Percentiles rank a stretch among this genome's conserved stretches.
phyloP scores from a whole-genome alignment of 1,284 basidiomycete genomes.

The Ganoderma sinense region DNA sequence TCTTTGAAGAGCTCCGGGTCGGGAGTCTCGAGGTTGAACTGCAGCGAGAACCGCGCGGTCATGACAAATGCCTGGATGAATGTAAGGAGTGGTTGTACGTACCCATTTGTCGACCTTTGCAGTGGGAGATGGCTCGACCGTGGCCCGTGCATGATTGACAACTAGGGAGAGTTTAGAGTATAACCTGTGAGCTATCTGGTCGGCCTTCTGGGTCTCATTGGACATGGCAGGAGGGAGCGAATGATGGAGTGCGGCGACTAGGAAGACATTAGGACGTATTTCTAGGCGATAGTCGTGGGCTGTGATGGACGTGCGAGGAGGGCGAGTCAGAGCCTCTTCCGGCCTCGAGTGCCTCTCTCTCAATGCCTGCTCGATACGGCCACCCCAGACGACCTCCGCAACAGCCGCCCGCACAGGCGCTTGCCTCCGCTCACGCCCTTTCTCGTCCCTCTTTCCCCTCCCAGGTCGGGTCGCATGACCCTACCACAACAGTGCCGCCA shows the following conservation, averaged over 20 bases:
- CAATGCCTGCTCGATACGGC: slow-evolving; percentile 18
- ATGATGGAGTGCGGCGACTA: slow-evolving; percentile 35
- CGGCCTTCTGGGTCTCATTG: slow-evolving; percentile 74
- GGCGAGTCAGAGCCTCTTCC: slow-evolving; percentile 31
- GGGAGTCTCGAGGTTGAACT: slow-evolving; percentile 85
- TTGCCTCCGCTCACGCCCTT: neutral
- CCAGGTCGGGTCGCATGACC: neutral
- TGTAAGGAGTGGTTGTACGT: slow-evolving; percentile 33
- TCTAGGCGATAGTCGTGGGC: slow-evolving; percentile 34
- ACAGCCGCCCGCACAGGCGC: slow-evolving; percentile 3
- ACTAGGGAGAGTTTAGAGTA: slow-evolving; percentile 81
- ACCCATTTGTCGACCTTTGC: slow-evolving; percentile 82
- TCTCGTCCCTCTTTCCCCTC: neutral
- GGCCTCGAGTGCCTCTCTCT: neutral
- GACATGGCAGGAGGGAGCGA: slow-evolving; percentile 45
- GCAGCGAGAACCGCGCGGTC: neutral
- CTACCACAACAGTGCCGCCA: neutral
- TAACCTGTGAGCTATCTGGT: slow-evolving; percentile 83
- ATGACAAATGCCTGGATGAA: neutral
- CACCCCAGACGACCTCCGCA: neutral
- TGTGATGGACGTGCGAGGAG: slow-evolving; percentile 36
- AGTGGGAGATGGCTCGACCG: slow-evolving; percentile 50
- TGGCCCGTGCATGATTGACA: slow-evolving; percentile 72
- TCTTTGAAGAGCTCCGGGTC: slow-evolving; percentile 71
- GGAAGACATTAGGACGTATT: slow-evolving; percentile 35